These are phyloP conservation scores for Scleroderma bovista DNA, from an alignment of 768 basidiomycete species.

Conservation along the genomic window DNA sequence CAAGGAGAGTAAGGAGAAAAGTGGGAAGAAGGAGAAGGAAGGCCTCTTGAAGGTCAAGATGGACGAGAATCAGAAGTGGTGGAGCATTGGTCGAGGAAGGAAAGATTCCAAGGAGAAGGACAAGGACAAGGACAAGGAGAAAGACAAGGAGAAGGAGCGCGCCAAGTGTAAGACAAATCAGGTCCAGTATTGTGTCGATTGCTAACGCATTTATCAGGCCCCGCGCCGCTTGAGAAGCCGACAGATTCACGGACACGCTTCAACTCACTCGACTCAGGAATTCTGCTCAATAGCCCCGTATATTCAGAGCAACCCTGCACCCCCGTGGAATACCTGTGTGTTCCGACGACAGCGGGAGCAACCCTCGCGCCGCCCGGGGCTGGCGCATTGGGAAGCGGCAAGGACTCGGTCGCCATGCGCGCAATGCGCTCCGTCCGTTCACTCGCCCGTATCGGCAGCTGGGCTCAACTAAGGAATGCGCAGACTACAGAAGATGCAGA, in stretches of 20 bases:
- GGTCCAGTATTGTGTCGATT: background rate
- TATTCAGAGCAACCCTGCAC: conserved; percentile 12
- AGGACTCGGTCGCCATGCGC: conserved; percentile 67
- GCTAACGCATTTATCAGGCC: conserved; percentile 31
- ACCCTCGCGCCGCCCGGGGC: conserved; percentile 32
- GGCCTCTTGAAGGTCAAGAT: conserved; percentile 34
- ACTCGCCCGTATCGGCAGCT: conserved; percentile 65
- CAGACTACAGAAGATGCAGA: conserved; percentile 28
- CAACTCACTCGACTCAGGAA: conserved; percentile 54
- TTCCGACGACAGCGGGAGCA: conserved; percentile 25
- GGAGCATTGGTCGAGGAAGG: conserved; percentile 72
- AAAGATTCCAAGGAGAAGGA: conserved; percentile 71
- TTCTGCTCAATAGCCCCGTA: conserved; percentile 27
- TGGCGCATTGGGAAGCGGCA: conserved; percentile 21
- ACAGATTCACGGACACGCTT: conserved; percentile 45
- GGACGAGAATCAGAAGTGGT: conserved; percentile 65
- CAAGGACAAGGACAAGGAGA: no score
- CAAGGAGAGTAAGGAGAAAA: conserved; percentile 28
- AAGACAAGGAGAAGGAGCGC: conserved; percentile 39
- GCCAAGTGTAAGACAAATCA: conserved; percentile 24
- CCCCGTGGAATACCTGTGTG: conserved; percentile 7
- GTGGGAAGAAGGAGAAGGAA: conserved; percentile 34
- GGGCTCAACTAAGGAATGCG: conserved; percentile 52
- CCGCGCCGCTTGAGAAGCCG: conserved; percentile 35
- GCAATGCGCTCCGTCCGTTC: conserved; percentile 75